Evolutionary conservation across 176 grass and related monocot species (phyloP).

Genomic region (Musa beccarii): DNA sequence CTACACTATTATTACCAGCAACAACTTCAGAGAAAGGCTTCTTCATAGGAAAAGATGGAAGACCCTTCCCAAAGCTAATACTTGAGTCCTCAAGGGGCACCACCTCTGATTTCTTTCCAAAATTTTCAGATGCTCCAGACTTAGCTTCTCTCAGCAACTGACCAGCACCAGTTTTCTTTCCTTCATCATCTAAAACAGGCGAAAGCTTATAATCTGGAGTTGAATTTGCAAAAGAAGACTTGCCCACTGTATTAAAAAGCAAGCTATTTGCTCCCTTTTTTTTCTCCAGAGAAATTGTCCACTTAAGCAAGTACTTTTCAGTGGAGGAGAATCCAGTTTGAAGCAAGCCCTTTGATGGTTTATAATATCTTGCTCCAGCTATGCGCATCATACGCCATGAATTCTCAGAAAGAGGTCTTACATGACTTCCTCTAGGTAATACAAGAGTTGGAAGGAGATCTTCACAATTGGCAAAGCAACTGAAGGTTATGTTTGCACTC

Average conservation of each 20-base stretch:
- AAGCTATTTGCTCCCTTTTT: slow-evolving; percentile 21
- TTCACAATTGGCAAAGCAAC: slow-evolving; percentile 72
- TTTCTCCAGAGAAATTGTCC: slow-evolving; percentile 45
- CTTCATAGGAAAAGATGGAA: slow-evolving; percentile 80
- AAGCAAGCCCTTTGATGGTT: slow-evolving; percentile 74
- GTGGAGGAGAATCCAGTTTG: slow-evolving; percentile 72
- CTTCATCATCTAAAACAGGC: slow-evolving; percentile 4
- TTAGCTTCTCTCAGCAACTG: slow-evolving; percentile 7
- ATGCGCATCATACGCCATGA: slow-evolving; percentile 76
- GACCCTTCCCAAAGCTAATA: slow-evolving; percentile 67
- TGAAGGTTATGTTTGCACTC: slow-evolving; percentile 65
- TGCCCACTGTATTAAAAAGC: slow-evolving; percentile 3
- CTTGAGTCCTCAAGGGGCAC: slow-evolving; percentile 27
- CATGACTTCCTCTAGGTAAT: slow-evolving; percentile 37
- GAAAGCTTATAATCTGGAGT: slow-evolving; percentile 6
- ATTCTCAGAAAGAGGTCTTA: slow-evolving; percentile 32
- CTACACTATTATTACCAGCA: slow-evolving; percentile 51
- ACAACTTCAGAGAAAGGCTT: slow-evolving; percentile 97
- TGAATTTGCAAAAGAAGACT: slow-evolving; percentile 27
- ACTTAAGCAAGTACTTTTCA: slow-evolving; percentile 71
- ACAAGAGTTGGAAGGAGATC: slow-evolving; percentile 63
- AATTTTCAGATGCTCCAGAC: slow-evolving; percentile 33
- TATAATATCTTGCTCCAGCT: slow-evolving; percentile 89
- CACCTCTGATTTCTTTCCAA: slow-evolving; percentile 42
- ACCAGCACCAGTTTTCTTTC: not conserved